Evolutionary conservation across 1,284 basidiomycete genomes (phyloP), one percentile per base, ranked within the genome.

Genomic region (Tilletia caries): DNA sequence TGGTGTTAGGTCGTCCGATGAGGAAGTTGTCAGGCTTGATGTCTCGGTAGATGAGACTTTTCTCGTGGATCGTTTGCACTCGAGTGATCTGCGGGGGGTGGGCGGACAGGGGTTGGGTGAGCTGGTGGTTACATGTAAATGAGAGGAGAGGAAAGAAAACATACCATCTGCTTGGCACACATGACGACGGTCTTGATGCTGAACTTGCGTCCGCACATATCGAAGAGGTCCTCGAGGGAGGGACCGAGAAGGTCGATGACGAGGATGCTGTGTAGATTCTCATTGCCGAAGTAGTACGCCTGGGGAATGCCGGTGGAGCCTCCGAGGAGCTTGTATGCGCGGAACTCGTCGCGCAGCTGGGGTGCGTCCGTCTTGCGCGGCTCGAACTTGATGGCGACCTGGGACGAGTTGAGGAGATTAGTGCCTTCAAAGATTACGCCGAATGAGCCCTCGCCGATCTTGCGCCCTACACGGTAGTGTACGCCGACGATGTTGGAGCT

Each of bases 1-100:
- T 95, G 62, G 92, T 95, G 48, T 90, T 90, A 13, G 93, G 91
- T 25, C 93, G 89, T 41, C 94, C 94, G 80, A 96, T 92, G 76
- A 97, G 87, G 84, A 97, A 97, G 85, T 96, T 96, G 86, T 97
- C 94, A 4, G 93, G 93, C 84, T 97, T 97, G 87, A 97, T 97
- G 83, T 97, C 94, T 70, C 94, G 90, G 85, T 97, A 96, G 80
- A 97, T 96, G 79, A 97, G 88, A 85, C 94, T 95, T 87, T 94
- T 94, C 84, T 95, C 93, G 85, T 97, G 94, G 73, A 97, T 95
- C 32, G 92, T 93, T 85, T 96, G 93, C 34, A 95, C 92, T 72
- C 94, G 76, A 1, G 81, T 77, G 71, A 82, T 81, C 75, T 76
- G 70, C 2, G 6, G 44, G 58, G 2, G 23, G 62, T 52, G 20